These are phyloP conservation scores for maize (Zea mays) DNA, from an alignment of 176 grass and related monocot genomes.

Conservation along the genomic window DNA sequence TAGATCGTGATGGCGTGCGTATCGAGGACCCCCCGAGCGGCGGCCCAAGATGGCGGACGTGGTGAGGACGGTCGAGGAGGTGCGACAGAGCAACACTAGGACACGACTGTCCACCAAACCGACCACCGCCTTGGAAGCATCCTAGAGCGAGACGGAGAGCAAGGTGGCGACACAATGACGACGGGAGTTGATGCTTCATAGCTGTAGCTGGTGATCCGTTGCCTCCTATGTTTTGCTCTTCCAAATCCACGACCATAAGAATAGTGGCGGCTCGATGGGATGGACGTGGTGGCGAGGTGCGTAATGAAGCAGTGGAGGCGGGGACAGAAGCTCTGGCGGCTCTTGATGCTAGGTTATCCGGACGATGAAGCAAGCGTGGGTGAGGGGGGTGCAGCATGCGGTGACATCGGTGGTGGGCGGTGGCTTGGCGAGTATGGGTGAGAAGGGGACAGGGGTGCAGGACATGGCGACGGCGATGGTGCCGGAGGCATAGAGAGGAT, in stretches of 20 bases:
- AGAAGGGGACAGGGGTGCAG: too few species aligned
- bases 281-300: too few species aligned
- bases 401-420: too few species aligned
- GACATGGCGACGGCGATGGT: too few species aligned
- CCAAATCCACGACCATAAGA: not conserved
- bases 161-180: not conserved
- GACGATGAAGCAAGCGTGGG: too few species aligned
- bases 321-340: too few species aligned
- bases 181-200: not conserved
- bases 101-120: constrained; percentile 52
- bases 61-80: constrained; percentile 74
- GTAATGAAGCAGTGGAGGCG: too few species aligned
- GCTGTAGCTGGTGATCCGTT: not conserved
- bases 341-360: too few species aligned
- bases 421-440: too few species aligned
- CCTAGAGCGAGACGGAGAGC: constrained; percentile 21
- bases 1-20: constrained; percentile 89
- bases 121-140: constrained; percentile 36
- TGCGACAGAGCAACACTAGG: constrained; percentile 47
- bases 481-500: too few species aligned
- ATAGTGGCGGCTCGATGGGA: too few species aligned
- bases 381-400: too few species aligned
- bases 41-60: constrained; percentile 81
- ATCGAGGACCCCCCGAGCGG: constrained; percentile 58
- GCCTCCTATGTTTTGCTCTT: not conserved